phyloP scores from a whole-genome alignment of 2,329 filamentous ascomycete genomes.

The Aspergillus caelatus region DNA sequence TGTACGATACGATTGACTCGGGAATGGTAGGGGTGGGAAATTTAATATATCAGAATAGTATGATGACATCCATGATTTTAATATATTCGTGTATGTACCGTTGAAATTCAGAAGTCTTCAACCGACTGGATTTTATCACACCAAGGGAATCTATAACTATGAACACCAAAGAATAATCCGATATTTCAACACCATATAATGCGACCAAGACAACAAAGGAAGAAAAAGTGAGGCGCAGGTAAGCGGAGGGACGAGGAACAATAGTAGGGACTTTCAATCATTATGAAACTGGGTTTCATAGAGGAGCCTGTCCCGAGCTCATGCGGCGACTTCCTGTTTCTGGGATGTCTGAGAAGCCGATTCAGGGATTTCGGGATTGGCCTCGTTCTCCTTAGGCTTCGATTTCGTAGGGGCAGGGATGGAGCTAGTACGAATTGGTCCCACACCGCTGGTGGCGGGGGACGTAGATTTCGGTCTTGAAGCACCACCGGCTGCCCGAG shows the following conservation, averaged over 20 bases:
- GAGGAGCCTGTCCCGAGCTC: background rate
- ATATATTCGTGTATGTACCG: slow-evolving; percentile 2
- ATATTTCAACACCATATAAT: slow-evolving; percentile 16
- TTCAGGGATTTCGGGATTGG: slow-evolving; percentile 26
- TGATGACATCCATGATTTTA: background rate
- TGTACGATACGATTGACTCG: background rate
- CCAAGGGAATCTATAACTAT: slow-evolving; percentile 2
- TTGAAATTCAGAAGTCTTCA: background rate
- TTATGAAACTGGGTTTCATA: background rate
- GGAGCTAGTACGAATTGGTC: slow-evolving; percentile 39
- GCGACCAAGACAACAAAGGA: slow-evolving; percentile 11
- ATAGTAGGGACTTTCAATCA: background rate
- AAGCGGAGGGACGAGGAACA: background rate
- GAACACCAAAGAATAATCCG: background rate
- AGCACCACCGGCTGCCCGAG: slow-evolving; percentile 36
- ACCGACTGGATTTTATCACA: background rate
- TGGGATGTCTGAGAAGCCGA: slow-evolving; percentile 24
- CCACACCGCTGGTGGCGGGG: slow-evolving; percentile 26
- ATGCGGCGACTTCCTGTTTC: slow-evolving; percentile 27
- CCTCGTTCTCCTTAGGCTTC: slow-evolving; percentile 27
- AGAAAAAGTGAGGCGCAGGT: slow-evolving; percentile 13
- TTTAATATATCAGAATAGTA: background rate
- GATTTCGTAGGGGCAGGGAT: slow-evolving; percentile 29
- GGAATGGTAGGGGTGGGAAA: background rate
- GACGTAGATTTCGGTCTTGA: slow-evolving; percentile 28